A percentile compares a stretch with the other conserved stretches of the same genome.
Evolutionary conservation across 164 flowering plant species (phyloP).

Genomic region (Umbilicus rupestris): DNA sequence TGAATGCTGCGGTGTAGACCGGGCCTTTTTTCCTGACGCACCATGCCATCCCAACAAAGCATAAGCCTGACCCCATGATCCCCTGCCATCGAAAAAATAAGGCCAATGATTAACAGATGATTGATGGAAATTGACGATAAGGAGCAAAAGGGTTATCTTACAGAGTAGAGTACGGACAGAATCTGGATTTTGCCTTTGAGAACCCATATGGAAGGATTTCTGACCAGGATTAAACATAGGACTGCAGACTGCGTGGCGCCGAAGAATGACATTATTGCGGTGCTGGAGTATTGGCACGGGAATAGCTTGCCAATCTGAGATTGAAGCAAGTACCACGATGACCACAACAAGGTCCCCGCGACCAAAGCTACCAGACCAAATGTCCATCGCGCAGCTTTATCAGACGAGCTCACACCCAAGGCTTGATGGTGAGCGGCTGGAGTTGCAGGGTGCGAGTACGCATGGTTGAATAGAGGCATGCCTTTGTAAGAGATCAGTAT

Average conservation of each 20-base stretch:
- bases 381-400: conserved; percentile 33
- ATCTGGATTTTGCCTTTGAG: conserved; percentile 43
- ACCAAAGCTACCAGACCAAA: conserved; percentile 42
- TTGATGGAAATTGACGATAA: background rate
- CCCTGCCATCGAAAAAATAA: conserved; percentile 22
- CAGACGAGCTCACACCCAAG: conserved; percentile 4
- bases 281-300: conserved; percentile 65
- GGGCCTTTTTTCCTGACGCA: conserved; percentile 83
- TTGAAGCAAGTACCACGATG: conserved; percentile 80
- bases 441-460: conserved; percentile 14
- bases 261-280: conserved; percentile 51
- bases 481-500: conserved; percentile 63
- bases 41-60: conserved; percentile 76
- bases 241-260: conserved; percentile 54
- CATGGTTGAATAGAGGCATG: conserved; percentile 24
- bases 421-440: conserved; percentile 9
- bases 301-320: conserved; percentile 40
- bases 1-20: conserved; percentile 79
- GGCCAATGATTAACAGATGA: background rate
- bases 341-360: conserved; percentile 51
- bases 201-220: conserved; percentile 44
- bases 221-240: conserved; percentile 25
- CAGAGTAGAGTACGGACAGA: conserved; percentile 45
- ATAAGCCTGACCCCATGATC: conserved; percentile 62
- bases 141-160: conserved; percentile 25